These are phyloP conservation scores for Ogataea kodamae DNA, from an alignment of 805 yeast genomes.

Conservation along the genomic window DNA sequence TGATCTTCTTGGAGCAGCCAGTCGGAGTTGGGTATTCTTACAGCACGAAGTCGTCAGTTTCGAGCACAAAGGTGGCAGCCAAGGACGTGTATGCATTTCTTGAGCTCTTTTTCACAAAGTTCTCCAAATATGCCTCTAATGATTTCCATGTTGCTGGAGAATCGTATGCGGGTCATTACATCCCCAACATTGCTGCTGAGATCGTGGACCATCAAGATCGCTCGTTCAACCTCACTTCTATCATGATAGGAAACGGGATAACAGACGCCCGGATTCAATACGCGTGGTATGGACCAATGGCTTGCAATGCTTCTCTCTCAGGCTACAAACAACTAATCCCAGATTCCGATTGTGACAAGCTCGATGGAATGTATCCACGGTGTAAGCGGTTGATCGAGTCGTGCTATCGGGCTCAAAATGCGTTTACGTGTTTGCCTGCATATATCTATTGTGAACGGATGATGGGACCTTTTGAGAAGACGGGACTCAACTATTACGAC, in stretches of 20 bases:
- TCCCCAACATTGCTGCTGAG: constrained; percentile 84
- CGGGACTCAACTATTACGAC: constrained; percentile 91
- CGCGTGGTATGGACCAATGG: constrained; percentile 84
- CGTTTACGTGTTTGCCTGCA: constrained; percentile 90
- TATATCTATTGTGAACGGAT: constrained; percentile 83
- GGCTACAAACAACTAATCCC: constrained; percentile 72
- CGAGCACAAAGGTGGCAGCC: constrained; percentile 78
- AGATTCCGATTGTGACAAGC: constrained; percentile 73
- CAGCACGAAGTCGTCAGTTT: constrained; percentile 43
- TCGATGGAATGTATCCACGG: constrained; percentile 68
- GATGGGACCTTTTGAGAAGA: constrained; percentile 74
- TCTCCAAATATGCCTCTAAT: constrained; percentile 49
- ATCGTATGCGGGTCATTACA: constrained; percentile 91
- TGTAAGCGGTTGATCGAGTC: constrained; percentile 72
- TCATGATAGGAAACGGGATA: constrained; percentile 87
- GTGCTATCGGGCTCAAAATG: constrained; percentile 73
- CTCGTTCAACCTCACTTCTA: constrained; percentile 64
- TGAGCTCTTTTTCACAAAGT: constrained; percentile 74
- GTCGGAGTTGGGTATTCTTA: constrained; percentile 80
- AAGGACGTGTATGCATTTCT: constrained; percentile 77
- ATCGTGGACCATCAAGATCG: constrained; percentile 60
- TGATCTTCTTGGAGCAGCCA: constrained; percentile 85
- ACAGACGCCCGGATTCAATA: constrained; percentile 83
- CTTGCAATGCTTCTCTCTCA: constrained; percentile 74
- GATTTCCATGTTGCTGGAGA: constrained; percentile 91